phyloP scores from a whole-genome alignment of 345 rosid species.

The Hypericum perforatum region DNA sequence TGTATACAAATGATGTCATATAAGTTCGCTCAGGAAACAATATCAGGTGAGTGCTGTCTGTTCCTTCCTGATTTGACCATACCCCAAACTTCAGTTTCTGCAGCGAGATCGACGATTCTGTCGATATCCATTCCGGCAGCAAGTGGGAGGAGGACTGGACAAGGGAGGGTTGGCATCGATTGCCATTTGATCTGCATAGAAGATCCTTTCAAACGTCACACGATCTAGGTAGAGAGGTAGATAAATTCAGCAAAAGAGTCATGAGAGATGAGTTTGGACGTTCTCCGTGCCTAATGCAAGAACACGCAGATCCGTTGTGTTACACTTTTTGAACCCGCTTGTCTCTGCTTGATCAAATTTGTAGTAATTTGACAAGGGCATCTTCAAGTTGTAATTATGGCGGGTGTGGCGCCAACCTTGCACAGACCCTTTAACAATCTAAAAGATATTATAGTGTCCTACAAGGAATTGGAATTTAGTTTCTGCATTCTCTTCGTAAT shows the following conservation, averaged over 20 bases:
- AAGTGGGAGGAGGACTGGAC: conserved; percentile 93
- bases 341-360: conserved; percentile 18
- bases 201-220: conserved; percentile 85
- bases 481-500: no score
- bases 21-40: conserved; percentile 70
- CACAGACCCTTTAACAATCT: no score
- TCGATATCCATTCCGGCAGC: conserved; percentile 28
- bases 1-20: conserved; percentile 67
- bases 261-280: conserved; percentile 94
- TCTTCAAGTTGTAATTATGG: no score
- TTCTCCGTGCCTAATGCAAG: conserved; percentile 76
- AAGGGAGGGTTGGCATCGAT: conserved; percentile 84
- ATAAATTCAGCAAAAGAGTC: conserved; percentile 74
- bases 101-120: not conserved
- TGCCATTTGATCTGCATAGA: conserved; percentile 98
- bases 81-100: no score
- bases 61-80: no score
- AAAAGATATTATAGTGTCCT: no score
- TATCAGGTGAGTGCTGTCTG: no score
- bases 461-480: no score
- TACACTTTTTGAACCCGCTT: conserved; percentile 63
- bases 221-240: conserved; percentile 92
- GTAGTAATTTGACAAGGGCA: no score
- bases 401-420: no score
- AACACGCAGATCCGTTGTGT: conserved; percentile 55